Percentiles rank a stretch among this genome's conserved stretches.
Conservation (phyloP, 306 rosid species). For the Corylus americana region DNA sequence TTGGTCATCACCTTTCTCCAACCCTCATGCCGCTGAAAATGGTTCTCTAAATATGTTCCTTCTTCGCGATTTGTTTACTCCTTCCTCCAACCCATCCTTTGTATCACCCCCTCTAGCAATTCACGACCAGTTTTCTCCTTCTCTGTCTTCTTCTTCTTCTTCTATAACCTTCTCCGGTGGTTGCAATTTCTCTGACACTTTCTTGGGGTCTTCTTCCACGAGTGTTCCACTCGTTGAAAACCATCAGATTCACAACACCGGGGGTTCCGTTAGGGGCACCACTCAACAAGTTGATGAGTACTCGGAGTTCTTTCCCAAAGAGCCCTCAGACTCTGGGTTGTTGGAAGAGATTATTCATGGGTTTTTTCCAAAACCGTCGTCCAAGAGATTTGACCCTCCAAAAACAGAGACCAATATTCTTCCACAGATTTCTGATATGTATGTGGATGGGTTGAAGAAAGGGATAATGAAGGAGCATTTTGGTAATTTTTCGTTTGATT, state of each 20-base stretch:
- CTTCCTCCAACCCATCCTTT: conserved; percentile 32
- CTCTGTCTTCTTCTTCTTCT: conserved; percentile 21
- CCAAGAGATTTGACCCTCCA: conserved; percentile 15
- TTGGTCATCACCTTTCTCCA: conserved; percentile 30
- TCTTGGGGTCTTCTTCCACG: conserved; percentile 8
- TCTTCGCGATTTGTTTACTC: conserved; percentile 42
- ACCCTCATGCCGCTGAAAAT: conserved; percentile 21
- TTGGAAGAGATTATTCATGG: conserved; percentile 69
- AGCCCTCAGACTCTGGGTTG: conserved; percentile 66
- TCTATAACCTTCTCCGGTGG: conserved; percentile 9
- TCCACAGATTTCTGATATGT: conserved; percentile 14
- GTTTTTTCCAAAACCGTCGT: conserved; percentile 49
- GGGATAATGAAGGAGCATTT: conserved; percentile 22
- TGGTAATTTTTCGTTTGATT: conserved; percentile 29
- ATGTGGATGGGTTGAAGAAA: neutral
- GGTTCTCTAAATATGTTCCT: conserved; percentile 55
- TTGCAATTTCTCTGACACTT: neutral
- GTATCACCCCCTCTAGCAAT: conserved; percentile 19
- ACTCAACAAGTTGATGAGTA: neutral
- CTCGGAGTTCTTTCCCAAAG: conserved; percentile 49
- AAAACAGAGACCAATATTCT: neutral
- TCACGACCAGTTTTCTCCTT: conserved; percentile 23
- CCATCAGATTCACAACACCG: neutral
- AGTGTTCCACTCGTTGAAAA: neutral
- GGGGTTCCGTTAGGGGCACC: neutral